These are phyloP conservation scores for Crithidia brevicula DNA, from an alignment of 208 protist genomes.

Conservation along the genomic window DNA sequence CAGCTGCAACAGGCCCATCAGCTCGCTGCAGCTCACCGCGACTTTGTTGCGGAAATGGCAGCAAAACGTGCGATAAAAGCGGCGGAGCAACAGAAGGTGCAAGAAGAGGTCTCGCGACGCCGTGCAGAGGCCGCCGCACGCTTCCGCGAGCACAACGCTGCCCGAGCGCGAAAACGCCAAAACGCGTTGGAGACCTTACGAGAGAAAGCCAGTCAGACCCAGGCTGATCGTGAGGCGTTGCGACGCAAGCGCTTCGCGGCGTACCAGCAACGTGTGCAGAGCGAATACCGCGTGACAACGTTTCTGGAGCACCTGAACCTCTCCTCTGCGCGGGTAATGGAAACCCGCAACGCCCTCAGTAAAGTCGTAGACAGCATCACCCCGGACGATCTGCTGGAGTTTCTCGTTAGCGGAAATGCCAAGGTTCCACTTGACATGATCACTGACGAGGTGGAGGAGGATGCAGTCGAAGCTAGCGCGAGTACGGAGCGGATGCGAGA, in stretches of 20 bases:
- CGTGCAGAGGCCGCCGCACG: conserved; percentile 17
- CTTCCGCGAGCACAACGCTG: conserved; percentile 18
- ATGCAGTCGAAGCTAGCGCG: no score
- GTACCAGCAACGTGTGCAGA: conserved; percentile 41
- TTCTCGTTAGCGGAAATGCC: conserved; percentile 63
- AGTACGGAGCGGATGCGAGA: no score
- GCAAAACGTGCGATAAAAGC: conserved; percentile 5
- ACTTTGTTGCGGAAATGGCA: conserved; percentile 2
- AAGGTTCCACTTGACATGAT: conserved; percentile 71
- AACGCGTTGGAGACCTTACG: conserved; percentile 33
- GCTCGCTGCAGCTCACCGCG: conserved; percentile 13
- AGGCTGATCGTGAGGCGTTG: conserved; percentile 28
- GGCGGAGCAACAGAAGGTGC: conserved; percentile 25
- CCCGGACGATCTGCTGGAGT: conserved; percentile 81
- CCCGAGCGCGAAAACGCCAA: conserved; percentile 33
- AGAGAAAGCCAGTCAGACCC: conserved; percentile 24
- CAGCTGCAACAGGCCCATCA: conserved; percentile 10
- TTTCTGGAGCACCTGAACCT: conserved; percentile 74
- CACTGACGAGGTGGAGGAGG: background rate
- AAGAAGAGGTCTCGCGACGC: conserved; percentile 35
- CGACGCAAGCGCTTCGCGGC: conserved; percentile 28
- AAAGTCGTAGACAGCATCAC: conserved; percentile 49
- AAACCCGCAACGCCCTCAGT: conserved; percentile 37
- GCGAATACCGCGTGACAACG: conserved; percentile 43
- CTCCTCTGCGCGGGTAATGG: conserved; percentile 49